A percentile compares a stretch with the other conserved stretches of the same genome.
phyloP scores from a whole-genome alignment of 1,284 basidiomycete species.

The Ganoderma lingzhi region DNA sequence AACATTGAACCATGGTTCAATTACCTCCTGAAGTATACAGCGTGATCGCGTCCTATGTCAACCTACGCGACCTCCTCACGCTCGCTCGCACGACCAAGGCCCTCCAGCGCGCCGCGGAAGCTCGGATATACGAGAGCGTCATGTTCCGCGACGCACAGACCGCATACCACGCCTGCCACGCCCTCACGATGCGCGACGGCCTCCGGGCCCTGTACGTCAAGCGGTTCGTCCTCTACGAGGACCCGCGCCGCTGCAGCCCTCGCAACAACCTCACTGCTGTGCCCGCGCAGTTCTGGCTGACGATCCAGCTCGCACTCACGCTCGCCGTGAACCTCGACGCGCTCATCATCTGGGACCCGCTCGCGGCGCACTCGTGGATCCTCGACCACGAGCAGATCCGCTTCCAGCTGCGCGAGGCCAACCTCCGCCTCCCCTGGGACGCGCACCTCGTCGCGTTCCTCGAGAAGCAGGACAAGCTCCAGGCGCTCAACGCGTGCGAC shows the following conservation, averaged over 20 bases:
- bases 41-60: slow-evolving; percentile 35
- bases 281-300: slow-evolving; percentile 39
- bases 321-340: slow-evolving; percentile 38
- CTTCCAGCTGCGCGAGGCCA: slow-evolving; percentile 41
- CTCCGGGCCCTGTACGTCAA: slow-evolving; percentile 39
- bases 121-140: slow-evolving; percentile 37
- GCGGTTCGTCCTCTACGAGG: slow-evolving; percentile 39
- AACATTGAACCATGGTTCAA: slow-evolving; percentile 17
- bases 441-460: slow-evolving; percentile 41
- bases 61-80: slow-evolving; percentile 33
- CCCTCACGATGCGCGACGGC: slow-evolving; percentile 32
- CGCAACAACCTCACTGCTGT: slow-evolving; percentile 25
- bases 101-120: slow-evolving; percentile 40
- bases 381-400: slow-evolving; percentile 34
- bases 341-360: slow-evolving; percentile 38
- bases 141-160: slow-evolving; percentile 35
- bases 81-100: slow-evolving; percentile 38
- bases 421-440: slow-evolving; percentile 41
- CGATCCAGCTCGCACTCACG: slow-evolving; percentile 37
- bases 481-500: slow-evolving; percentile 31
- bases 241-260: slow-evolving; percentile 26
- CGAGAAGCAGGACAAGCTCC: slow-evolving; percentile 38
- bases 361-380: slow-evolving; percentile 37
- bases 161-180: slow-evolving; percentile 33
- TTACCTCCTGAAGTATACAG: slow-evolving; percentile 37